Percentiles rank a stretch among this genome's conserved stretches.
Conservation (phyloP, 73 alveolate genomes). For the Paramecium biaurelia region DNA sequence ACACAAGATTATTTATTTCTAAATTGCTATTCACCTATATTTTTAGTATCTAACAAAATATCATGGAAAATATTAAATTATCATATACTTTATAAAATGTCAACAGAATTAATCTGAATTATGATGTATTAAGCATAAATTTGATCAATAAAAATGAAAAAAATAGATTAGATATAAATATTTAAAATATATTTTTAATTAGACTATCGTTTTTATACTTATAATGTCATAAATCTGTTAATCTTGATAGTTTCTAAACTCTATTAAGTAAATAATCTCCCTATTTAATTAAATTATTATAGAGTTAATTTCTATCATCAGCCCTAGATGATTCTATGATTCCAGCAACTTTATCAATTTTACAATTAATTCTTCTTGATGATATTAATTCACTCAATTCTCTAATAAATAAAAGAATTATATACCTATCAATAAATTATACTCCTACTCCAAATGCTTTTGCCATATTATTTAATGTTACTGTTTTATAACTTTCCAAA, state of each 20-base stretch:
- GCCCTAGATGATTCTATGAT: conserved; percentile 85
- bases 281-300: conserved; percentile 67
- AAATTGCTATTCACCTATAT: too few relatives aligned
- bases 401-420: background rate
- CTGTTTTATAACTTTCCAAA: conserved; percentile 83
- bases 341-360: conserved; percentile 95
- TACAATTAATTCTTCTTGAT: conserved; percentile 81
- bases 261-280: conserved; percentile 84
- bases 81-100: too few relatives aligned
- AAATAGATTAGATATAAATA: background rate
- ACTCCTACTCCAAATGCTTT: conserved; percentile 84
- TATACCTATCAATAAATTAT: conserved; percentile 76
- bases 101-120: too few relatives aligned
- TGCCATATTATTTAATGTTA: conserved; percentile 91
- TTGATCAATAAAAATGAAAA: background rate
- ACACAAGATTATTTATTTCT: background rate
- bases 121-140: too few relatives aligned
- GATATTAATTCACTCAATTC: conserved; percentile 7
- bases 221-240: conserved; percentile 1
- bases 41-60: too few relatives aligned
- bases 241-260: conserved; percentile 80
- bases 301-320: conserved; percentile 70
- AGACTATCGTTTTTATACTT: background rate
- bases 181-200: background rate
- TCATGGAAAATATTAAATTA: too few relatives aligned